Conservation (phyloP, 768 basidiomycete species). For the Russula olivacea region DNA sequence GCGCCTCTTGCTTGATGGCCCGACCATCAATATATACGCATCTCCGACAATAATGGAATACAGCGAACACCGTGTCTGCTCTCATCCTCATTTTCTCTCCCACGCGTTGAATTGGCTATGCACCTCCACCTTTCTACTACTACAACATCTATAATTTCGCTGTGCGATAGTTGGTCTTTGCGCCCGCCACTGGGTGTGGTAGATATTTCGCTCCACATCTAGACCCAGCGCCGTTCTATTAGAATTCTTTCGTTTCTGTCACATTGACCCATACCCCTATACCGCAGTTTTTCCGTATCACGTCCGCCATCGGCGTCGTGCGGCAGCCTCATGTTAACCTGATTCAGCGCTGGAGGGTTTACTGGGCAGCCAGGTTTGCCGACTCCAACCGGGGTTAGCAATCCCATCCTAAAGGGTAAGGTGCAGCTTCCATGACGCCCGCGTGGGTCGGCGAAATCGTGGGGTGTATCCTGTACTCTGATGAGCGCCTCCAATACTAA, state of each 20-base stretch:
- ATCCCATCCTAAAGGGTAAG: background rate
- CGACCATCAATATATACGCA: background rate
- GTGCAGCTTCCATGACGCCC: conserved; percentile 6
- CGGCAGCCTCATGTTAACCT: conserved; percentile 22
- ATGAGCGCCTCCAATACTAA: background rate
- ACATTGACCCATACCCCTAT: conserved; percentile 22
- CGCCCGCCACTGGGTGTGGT: conserved; percentile 1
- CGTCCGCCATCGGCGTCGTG: conserved; percentile 20
- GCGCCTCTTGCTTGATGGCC: conserved; percentile 12
- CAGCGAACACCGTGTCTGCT: background rate
- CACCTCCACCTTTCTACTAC: background rate
- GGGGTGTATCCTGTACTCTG: background rate
- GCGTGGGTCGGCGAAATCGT: background rate
- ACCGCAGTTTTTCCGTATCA: conserved; percentile 19
- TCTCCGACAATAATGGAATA: conserved; percentile 19
- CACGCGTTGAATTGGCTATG: background rate
- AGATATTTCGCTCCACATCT: background rate
- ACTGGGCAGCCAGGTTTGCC: conserved; percentile 4
- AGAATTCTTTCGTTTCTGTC: conserved; percentile 14
- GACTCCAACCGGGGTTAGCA: background rate
- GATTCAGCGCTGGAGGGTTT: conserved; percentile 11
- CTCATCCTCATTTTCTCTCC: background rate
- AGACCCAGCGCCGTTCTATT: conserved; percentile 8
- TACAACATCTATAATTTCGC: background rate
- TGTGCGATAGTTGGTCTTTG: background rate